Percentiles rank a stretch among this genome's conserved stretches.
Evolutionary conservation across 805 yeast genomes (phyloP).

Genomic region (Candida vaughaniae): DNA sequence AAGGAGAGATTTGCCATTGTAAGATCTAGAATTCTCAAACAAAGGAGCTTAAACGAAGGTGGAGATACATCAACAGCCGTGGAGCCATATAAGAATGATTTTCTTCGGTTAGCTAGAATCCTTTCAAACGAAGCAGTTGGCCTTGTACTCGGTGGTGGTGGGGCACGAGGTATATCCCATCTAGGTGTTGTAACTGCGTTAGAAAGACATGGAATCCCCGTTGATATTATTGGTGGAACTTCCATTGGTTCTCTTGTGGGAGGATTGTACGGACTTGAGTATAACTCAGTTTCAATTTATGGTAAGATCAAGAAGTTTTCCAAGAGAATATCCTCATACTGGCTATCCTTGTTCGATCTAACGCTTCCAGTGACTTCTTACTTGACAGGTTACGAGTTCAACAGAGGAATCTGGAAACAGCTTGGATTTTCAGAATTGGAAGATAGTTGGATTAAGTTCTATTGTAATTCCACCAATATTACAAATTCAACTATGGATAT

Average conservation of each 20-base stretch:
- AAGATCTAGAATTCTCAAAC: constrained; percentile 17
- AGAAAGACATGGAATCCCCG: constrained; percentile 90
- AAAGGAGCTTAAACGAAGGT: constrained; percentile 18
- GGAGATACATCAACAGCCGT: constrained; percentile 21
- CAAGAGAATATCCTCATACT: constrained; percentile 73
- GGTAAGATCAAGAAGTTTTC: constrained; percentile 88
- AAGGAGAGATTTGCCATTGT: constrained; percentile 32
- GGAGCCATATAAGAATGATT: constrained; percentile 77
- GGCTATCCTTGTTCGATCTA: constrained; percentile 82
- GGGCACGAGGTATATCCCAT: constrained; percentile 93
- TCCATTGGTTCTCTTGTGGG: constrained; percentile 96
- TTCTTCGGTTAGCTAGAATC: constrained; percentile 83
- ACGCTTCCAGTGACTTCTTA: constrained; percentile 94
- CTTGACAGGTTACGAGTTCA: constrained; percentile 96
- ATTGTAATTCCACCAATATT: constrained; percentile 89
- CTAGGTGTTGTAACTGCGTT: constrained; percentile 87
- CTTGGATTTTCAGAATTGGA: constrained; percentile 92
- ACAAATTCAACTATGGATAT: constrained; percentile 95
- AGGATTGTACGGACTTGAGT: constrained; percentile 89
- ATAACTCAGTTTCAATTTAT: constrained; percentile 85
- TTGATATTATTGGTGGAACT: constrained; percentile 93
- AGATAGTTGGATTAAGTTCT: constrained; percentile 91
- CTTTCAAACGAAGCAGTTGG: constrained; percentile 94
- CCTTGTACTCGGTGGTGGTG: constrained; percentile 94
- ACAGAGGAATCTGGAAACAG: constrained; percentile 95